phyloP scores from a whole-genome alignment of 1,284 basidiomycete genomes.

The Marasmius fiardii region DNA sequence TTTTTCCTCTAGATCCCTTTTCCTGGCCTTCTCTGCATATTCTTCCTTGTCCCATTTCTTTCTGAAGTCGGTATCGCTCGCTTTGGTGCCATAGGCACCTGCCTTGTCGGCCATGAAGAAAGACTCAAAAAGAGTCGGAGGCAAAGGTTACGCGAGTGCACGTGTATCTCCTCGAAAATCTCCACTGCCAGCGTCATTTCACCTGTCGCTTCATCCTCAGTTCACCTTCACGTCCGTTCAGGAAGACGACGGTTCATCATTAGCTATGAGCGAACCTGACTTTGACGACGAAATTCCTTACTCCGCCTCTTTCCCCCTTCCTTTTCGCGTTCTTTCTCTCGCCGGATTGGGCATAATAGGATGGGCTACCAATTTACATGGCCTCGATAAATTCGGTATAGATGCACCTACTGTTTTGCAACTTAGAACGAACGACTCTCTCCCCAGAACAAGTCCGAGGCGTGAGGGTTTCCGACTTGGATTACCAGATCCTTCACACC shows the following conservation, averaged over 20 bases:
- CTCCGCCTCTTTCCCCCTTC: conserved; percentile 69
- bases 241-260: conserved; percentile 27
- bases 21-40: conserved; percentile 72
- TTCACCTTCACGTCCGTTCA: conserved; percentile 11
- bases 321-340: conserved; percentile 77
- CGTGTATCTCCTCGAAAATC: background rate
- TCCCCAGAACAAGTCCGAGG: conserved; percentile 23
- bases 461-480: conserved; percentile 29
- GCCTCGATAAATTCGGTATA: conserved; percentile 70
- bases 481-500: conserved; percentile 25
- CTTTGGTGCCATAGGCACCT: conserved; percentile 60
- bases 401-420: conserved; percentile 72
- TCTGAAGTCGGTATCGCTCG: conserved; percentile 72
- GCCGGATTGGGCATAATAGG: conserved; percentile 68
- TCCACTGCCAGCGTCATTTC: conserved; percentile 19
- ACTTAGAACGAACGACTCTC: conserved; percentile 36
- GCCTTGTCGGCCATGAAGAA: conserved; percentile 54
- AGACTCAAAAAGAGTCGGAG: conserved; percentile 8
- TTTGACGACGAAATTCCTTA: conserved; percentile 38
- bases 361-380: conserved; percentile 88
- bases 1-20: conserved; percentile 73
- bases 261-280: conserved; percentile 35
- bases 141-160: conserved; percentile 8
- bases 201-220: conserved; percentile 6
- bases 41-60: conserved; percentile 89